Percentiles rank a stretch among this genome's conserved stretches.
Evolutionary conservation across 306 rosid species (phyloP).

Genomic region (Alnus glutinosa): DNA sequence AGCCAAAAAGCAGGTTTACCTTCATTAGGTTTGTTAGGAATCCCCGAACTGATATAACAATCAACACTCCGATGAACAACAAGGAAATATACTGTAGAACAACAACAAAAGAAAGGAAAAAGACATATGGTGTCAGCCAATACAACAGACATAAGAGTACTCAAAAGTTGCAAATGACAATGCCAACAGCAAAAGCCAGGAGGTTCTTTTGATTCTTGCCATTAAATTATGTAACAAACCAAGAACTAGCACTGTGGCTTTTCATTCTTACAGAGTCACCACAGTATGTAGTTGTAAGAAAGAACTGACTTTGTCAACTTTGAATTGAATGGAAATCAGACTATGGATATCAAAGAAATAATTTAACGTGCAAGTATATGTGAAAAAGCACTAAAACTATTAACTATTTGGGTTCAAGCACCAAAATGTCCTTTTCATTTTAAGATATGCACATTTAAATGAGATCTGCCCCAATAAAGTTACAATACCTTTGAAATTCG

Average conservation of each 20-base stretch:
- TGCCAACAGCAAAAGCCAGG: not conserved
- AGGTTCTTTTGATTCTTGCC: slow-evolving; percentile 1
- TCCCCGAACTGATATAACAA: slow-evolving; percentile 93
- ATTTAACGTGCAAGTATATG: no score
- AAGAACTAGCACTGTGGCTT: not conserved
- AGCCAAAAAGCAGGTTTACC: slow-evolving; percentile 49
- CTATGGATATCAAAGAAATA: not conserved
- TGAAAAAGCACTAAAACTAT: no score
- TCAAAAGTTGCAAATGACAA: not conserved
- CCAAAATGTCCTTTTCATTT: not conserved
- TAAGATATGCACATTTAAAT: not conserved
- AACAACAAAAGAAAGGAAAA: slow-evolving; percentile 20
- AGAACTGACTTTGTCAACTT: not conserved
- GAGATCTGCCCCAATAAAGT: not conserved
- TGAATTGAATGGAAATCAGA: not conserved
- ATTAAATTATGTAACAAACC: not conserved
- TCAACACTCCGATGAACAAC: slow-evolving; percentile 87
- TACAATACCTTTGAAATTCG: not conserved
- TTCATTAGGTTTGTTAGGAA: slow-evolving; percentile 96
- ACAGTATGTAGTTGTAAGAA: not conserved
- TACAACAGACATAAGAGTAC: not conserved
- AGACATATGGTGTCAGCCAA: slow-evolving; percentile 21
- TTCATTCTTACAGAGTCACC: slow-evolving; percentile 1
- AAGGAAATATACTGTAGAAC: slow-evolving; percentile 83
- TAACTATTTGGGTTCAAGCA: not conserved